These are phyloP conservation scores for Xerocomellus dryophilus DNA, from an alignment of 768 basidiomycete genomes.

Conservation along the genomic window DNA sequence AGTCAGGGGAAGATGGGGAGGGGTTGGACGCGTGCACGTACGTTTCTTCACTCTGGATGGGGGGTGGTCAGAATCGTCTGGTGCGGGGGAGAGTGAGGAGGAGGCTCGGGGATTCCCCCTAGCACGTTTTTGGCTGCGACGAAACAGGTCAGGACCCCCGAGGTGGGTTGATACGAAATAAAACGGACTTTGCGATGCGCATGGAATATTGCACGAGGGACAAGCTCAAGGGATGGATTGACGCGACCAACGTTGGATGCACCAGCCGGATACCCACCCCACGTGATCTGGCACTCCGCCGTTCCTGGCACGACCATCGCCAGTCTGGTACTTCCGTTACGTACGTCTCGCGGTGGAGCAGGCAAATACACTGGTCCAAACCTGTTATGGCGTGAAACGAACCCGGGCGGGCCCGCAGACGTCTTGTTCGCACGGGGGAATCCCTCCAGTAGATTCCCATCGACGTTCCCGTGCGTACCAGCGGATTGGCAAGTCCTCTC, in stretches of 20 bases:
- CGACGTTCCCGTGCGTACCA: neutral
- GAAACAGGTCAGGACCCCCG: neutral
- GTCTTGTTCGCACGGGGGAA: neutral
- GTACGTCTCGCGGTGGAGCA: no score
- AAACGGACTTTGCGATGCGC: constrained; percentile 29
- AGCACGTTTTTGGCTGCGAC: constrained; percentile 48
- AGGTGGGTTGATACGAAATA: neutral
- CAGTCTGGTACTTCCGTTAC: no score
- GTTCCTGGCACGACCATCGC: no score
- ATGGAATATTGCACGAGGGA: constrained; percentile 5
- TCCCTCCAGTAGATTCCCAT: neutral
- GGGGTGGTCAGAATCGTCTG: constrained; percentile 23
- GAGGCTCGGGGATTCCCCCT: constrained; percentile 21
- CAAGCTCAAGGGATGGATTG: constrained; percentile 10
- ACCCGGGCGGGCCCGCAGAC: neutral
- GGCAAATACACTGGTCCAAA: no score
- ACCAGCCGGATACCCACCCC: neutral
- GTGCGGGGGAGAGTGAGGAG: constrained; percentile 36
- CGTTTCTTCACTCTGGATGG: constrained; percentile 47
- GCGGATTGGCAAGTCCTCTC: no score
- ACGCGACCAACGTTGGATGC: constrained; percentile 12
- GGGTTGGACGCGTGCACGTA: constrained; percentile 28
- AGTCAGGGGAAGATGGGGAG: neutral
- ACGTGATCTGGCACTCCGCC: constrained; percentile 6
- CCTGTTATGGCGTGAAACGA: no score